Base-by-base conservation (phyloP, 257 asterid genomes). In the Oldenlandia corymbosa region DNA sequence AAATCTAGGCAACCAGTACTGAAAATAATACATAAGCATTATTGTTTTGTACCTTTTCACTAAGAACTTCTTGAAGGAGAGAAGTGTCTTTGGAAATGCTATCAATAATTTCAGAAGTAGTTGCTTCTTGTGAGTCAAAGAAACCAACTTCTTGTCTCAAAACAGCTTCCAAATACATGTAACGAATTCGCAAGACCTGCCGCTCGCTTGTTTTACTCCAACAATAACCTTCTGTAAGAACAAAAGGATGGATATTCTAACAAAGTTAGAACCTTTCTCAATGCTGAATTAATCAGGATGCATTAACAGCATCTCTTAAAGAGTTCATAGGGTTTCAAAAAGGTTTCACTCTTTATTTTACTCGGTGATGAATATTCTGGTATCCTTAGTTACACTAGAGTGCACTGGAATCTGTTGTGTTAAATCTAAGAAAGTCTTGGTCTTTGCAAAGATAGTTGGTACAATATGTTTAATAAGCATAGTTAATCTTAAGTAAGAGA, bases 1-100 rank as follows among this genome's bases (percentile, higher is more conserved):
- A n/a, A n/a, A n/a, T n/a, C n/a, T n/a, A n/a, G n/a, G n/a, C n/a
- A n/a, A n/a, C n/a, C n/a, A n/a, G n/a, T n/a, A n/a, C n/a, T n/a
- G n/a, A n/a, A n/a, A n/a, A n/a, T n/a, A n/a, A n/a, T n/a, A n/a
- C n/a, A n/a, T n/a, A n/a, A n/a, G n/a, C n/a, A n/a, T n/a, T n/a
- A n/a, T n/a, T n/a, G n/a, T n/a, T n/a, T n/a, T n/a, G n/a, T 76
- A 88, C 96, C 94, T 89, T 89, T 55, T 89, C 96, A 67, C 96
- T 89, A 12, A 89, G 96, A 67, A 83, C 85, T 77, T 89, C 89
- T 81, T 89, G 96, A 2, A 89, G 77, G 71, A 89, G 93, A 47
- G 86, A 86, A 54, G 95, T 79, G 69, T 86, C 96, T 72, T 83
- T 86, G 14, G 95, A 89, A 49, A 89, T 83, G 83, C 89, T 84